These are phyloP conservation scores for Sorghum bicolor DNA, from an alignment of 176 grass and related monocot genomes.

Conservation along the genomic window Sorghum_bicolor_NCBIv3 NC_012872.2:38639501-38640000, in stretches of 20 bases:
- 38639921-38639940: slow-evolving; percentile 93
- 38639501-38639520: too few species aligned
- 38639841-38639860: neutral
- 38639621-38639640: slow-evolving; percentile 10
- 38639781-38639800: slow-evolving; percentile 31
- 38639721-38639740: slow-evolving; percentile 94
- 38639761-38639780: slow-evolving; percentile 63
- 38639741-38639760: slow-evolving; percentile 91
- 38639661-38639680: neutral
- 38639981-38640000: slow-evolving; percentile 19
- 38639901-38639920: slow-evolving; percentile 92
- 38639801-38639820: neutral
- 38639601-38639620: too few species aligned
- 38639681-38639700: slow-evolving; percentile 42
- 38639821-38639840: neutral
- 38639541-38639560: too few species aligned
- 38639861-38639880: slow-evolving; percentile 94
- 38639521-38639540: too few species aligned
- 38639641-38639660: neutral
- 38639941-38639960: slow-evolving; percentile 31
- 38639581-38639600: too few species aligned
- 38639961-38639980: slow-evolving; percentile 13
- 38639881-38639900: slow-evolving; percentile 65
- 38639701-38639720: slow-evolving; percentile 64
- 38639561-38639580: too few species aligned